Conservation (phyloP, 2,329 filamentous ascomycete genomes). For the Cytospora chrysosperma region DNA sequence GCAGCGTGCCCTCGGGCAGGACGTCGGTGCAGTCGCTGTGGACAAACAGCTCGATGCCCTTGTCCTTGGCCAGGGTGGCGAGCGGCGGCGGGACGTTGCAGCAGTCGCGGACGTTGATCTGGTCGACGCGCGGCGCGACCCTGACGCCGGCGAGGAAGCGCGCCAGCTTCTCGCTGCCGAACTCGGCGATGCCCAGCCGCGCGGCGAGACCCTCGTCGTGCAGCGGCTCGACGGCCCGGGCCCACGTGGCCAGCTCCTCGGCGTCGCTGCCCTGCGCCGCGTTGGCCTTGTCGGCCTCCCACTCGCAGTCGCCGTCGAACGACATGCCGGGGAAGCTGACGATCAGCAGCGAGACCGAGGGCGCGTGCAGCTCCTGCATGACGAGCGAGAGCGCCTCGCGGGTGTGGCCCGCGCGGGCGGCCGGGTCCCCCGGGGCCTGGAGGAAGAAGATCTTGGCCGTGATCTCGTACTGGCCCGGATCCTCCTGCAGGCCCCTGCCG, state of each 20-base stretch:
- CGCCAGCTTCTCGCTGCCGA: slow-evolving; percentile 79
- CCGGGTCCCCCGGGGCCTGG: slow-evolving; percentile 64
- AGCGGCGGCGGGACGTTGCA: slow-evolving; percentile 92
- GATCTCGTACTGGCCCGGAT: slow-evolving; percentile 83
- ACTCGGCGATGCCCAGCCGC: slow-evolving; percentile 84
- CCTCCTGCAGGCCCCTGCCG: slow-evolving; percentile 69
- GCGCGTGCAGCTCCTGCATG: slow-evolving; percentile 72
- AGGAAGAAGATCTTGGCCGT: slow-evolving; percentile 96
- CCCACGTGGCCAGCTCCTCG: slow-evolving; percentile 68
- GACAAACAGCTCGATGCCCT: slow-evolving; percentile 83
- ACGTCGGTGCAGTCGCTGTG: slow-evolving; percentile 95
- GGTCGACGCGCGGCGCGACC: slow-evolving; percentile 79
- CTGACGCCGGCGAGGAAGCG: slow-evolving; percentile 70
- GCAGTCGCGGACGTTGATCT: slow-evolving; percentile 95
- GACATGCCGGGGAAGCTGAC: slow-evolving; percentile 90
- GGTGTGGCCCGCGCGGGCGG: slow-evolving; percentile 64
- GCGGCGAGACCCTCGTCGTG: slow-evolving; percentile 66
- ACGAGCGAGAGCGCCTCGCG: slow-evolving; percentile 78
- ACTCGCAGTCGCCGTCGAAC: slow-evolving; percentile 91
- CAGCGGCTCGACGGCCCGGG: slow-evolving; percentile 67
- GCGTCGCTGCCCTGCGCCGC: slow-evolving; percentile 63
- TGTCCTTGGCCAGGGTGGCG: slow-evolving; percentile 76
- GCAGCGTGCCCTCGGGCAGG: slow-evolving; percentile 77
- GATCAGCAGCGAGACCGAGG: slow-evolving; percentile 82
- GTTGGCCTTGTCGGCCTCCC: slow-evolving; percentile 64